These are phyloP conservation scores for Zoysia matrella DNA, from an alignment of 202 grass and related monocot genomes.

Conservation along the genomic window DNA sequence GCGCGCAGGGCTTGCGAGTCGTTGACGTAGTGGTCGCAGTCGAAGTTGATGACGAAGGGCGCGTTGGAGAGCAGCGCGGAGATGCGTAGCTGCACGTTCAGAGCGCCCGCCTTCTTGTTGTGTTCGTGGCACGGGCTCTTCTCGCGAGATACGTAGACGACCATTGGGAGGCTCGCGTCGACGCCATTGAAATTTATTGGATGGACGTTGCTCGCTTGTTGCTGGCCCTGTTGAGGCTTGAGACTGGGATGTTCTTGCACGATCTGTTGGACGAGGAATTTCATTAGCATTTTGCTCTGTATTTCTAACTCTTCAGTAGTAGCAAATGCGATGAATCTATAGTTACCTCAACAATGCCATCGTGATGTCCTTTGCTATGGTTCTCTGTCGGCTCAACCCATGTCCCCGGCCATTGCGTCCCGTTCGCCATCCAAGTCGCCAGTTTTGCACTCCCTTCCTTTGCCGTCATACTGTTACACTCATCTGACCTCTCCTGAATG, in stretches of 20 bases:
- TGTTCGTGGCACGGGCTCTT: conserved; percentile 52
- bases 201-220: not conserved
- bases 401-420: conserved; percentile 76
- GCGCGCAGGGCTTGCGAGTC: conserved; percentile 56
- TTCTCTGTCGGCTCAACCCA: conserved; percentile 69
- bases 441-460: conserved; percentile 30
- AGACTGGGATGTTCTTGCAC: conserved; percentile 50
- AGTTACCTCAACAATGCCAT: not conserved
- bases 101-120: conserved; percentile 67
- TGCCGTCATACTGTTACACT: conserved; percentile 42
- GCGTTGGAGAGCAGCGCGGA: conserved; percentile 48
- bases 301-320: not conserved
- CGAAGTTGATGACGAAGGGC: too few relatives aligned
- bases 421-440: conserved; percentile 90
- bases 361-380: not conserved
- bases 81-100: conserved; percentile 59
- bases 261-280: conserved; percentile 17
- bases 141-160: conserved; percentile 58
- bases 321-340: not conserved
- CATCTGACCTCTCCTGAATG: conserved; percentile 57
- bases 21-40: conserved; percentile 54
- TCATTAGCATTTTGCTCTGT: not conserved
- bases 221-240: conserved; percentile 34
- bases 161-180: conserved; percentile 49
- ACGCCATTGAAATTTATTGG: conserved; percentile 3